A percentile compares a stretch with the other conserved stretches of the same genome.
Conservation (phyloP, 345 rosid species). For the Arabidopsis suecica region DNA sequence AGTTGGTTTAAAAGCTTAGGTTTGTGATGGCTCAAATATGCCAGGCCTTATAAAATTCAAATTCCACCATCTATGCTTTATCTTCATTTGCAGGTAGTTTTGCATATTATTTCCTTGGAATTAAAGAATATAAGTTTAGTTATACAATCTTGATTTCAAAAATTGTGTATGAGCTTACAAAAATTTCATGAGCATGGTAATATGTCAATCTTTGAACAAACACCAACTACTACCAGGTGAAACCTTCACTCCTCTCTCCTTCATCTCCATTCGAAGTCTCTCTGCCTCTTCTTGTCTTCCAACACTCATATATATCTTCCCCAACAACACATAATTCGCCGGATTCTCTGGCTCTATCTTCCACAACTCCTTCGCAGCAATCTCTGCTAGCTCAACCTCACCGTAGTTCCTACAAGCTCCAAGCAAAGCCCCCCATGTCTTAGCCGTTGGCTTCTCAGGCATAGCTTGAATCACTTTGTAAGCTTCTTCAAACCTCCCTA, state of each 20-base stretch:
- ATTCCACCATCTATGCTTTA: neutral
- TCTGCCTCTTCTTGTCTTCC: slow-evolving; percentile 69
- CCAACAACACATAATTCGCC: slow-evolving; percentile 58
- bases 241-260: slow-evolving; percentile 54
- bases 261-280: slow-evolving; percentile 62
- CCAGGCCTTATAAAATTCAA: neutral
- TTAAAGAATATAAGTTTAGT: neutral
- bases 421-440: slow-evolving; percentile 71
- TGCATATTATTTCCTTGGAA: neutral
- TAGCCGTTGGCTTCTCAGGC: slow-evolving; percentile 58
- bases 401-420: slow-evolving; percentile 67
- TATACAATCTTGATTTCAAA: neutral
- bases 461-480: no score
- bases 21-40: neutral
- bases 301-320: slow-evolving; percentile 55
- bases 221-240: slow-evolving; percentile 69
- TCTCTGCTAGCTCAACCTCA: slow-evolving; percentile 66
- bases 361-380: slow-evolving; percentile 57
- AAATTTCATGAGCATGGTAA: slow-evolving; percentile 1
- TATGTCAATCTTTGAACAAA: slow-evolving; percentile 44
- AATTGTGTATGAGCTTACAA: slow-evolving; percentile 14
- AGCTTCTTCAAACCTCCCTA: no score
- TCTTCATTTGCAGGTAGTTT: neutral
- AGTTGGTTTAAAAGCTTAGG: neutral
- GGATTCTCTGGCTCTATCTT: slow-evolving; percentile 69